Conservation (phyloP, 2,329 filamentous ascomycete species). For the Colletotrichum sansevieriae region DNA sequence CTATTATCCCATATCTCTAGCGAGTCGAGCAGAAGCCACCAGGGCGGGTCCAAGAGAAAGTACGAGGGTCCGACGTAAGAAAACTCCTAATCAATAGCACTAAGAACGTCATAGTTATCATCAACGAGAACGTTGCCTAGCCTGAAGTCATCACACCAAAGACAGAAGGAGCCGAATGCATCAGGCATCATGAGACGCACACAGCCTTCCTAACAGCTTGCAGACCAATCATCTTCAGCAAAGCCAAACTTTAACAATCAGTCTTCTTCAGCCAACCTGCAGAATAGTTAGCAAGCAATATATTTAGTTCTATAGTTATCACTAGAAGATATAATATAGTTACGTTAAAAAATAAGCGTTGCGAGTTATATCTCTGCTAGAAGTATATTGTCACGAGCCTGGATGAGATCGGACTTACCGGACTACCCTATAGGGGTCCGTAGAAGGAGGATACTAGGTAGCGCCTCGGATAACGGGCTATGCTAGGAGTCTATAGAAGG, state of each 20-base stretch:
- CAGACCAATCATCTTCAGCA: slow-evolving; percentile 28
- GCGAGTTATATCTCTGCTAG: slow-evolving; percentile 54
- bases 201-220: not conserved
- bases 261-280: slow-evolving; percentile 12
- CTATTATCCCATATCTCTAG: slow-evolving; percentile 51
- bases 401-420: too few species aligned
- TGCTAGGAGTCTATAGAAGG: too few species aligned
- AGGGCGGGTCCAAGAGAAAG: slow-evolving; percentile 52
- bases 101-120: slow-evolving; percentile 46
- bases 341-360: slow-evolving; percentile 51
- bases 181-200: not conserved
- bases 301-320: slow-evolving; percentile 44
- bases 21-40: slow-evolving; percentile 53
- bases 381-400: too few species aligned
- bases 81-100: slow-evolving; percentile 58
- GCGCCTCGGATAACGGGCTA: too few species aligned
- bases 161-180: slow-evolving; percentile 37
- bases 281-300: slow-evolving; percentile 15
- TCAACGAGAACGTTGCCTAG: slow-evolving; percentile 51
- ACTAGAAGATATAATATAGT: slow-evolving; percentile 48
- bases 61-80: slow-evolving; percentile 51
- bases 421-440: too few species aligned
- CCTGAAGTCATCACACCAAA: slow-evolving; percentile 52
- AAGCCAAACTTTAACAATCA: too few species aligned
- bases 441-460: too few species aligned